Evolutionary conservation across 305 asterid species (phyloP), one percentile per base, ranked within the genome.

Genomic region (Fraxinus angustifolia): DNA sequence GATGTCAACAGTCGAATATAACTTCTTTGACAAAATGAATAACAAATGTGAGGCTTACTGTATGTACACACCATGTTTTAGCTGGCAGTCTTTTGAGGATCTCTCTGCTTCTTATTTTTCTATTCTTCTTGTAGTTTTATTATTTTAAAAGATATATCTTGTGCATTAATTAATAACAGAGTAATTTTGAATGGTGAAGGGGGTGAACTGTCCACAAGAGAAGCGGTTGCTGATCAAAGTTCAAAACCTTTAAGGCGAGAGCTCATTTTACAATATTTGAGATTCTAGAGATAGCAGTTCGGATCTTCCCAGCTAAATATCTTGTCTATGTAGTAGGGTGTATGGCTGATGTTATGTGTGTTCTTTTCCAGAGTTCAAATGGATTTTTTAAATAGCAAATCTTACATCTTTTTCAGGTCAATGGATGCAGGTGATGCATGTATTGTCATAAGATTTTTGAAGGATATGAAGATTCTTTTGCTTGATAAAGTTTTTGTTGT

Each of bases 401-500:
- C 60, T 50, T 50, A 16, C 6, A 16, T 50, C 60, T 75, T 38
- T 87, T 84, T 83, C 91, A 92, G 96, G 85, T 88, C 82, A 67
- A 75, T 86, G 74, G 86, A 79, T 85, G 53, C 89, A 65, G 26
- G 36, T 23, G 35, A 67, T 67, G 34, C 73, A 23, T 10, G 36
- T 26, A 67, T 67, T 8, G 19, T 12, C 42, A 81, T 82, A 17
- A 76, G 84, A 81, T 89, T 96, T 85, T 86, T 87, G 72, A 84
- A 73, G 88, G 97, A 94, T 85, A 80, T 92, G 90, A 90, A 90
- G 89, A 86, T 56, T 79, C 98, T 96, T 85, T 90, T 87, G 86
- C 83, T 78, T 34, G 94, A 96, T 79, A 92, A 90, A 91, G 92
- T 93, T 79, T 96, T 85, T 75, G 90, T 92, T 85, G 94, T 96